phyloP scores from a whole-genome alignment of 2,329 filamentous ascomycete genomes.

The Apiospora hydei region DNA sequence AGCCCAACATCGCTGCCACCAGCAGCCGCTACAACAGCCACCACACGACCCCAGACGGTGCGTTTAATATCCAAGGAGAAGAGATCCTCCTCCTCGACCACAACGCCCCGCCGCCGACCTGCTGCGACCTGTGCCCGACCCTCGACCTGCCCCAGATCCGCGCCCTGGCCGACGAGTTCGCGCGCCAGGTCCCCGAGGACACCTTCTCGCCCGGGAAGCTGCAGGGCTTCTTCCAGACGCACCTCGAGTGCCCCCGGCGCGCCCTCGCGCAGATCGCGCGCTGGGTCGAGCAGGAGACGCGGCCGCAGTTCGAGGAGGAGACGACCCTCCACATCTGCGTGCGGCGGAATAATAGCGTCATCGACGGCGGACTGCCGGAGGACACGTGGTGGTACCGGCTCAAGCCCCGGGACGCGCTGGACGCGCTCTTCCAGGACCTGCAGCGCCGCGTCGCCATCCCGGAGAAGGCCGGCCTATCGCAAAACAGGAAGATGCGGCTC shows the following conservation, averaged over 20 bases:
- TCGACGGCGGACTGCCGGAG: no score
- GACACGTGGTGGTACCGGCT: no score
- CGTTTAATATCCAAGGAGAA: no score
- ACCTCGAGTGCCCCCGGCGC: conserved; percentile 8
- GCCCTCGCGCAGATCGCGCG: background rate
- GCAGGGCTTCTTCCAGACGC: conserved; percentile 21
- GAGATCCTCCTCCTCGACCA: no score
- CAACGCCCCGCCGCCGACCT: background rate
- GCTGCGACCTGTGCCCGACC: conserved; percentile 7
- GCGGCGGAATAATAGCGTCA: background rate
- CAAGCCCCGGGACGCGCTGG: background rate
- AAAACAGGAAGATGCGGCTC: background rate
- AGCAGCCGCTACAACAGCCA: no score
- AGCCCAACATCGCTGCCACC: background rate
- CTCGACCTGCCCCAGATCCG: background rate
- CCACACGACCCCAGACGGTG: no score
- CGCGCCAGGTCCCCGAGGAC: background rate
- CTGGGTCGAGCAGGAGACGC: conserved; percentile 19
- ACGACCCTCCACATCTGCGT: background rate
- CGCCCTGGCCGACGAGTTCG: background rate
- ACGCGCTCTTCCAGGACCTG: background rate
- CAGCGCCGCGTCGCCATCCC: no score
- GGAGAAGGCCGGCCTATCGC: no score
- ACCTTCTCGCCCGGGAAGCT: conserved; percentile 17
- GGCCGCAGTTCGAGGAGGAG: conserved; percentile 1